Evolutionary conservation across 2,329 filamentous ascomycete genomes (phyloP).

Genomic region (Cercospora brassicicola): DNA sequence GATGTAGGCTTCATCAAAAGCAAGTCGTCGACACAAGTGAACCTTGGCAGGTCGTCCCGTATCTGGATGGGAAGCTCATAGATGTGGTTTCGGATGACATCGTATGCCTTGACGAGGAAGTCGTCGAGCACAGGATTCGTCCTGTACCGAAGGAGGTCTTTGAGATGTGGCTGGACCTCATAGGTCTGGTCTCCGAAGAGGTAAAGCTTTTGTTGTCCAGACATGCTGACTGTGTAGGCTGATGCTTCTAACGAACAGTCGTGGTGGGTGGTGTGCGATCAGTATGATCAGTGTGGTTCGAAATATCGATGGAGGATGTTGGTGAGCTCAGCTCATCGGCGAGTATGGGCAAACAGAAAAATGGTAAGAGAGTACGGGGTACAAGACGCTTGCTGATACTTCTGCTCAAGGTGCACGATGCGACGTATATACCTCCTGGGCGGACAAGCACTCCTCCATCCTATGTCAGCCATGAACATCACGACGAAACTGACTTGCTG

Average conservation of each 20-base stretch:
- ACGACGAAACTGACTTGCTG: neutral
- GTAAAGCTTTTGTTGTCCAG: constrained; percentile 7
- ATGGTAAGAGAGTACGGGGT: neutral
- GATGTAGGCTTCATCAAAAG: neutral
- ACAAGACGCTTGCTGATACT: neutral
- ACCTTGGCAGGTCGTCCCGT: constrained; percentile 6
- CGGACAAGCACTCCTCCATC: neutral
- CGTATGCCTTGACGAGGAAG: constrained; percentile 9
- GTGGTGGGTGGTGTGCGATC: neutral
- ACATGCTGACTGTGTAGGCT: neutral
- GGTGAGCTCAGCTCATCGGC: neutral
- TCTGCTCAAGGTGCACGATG: neutral
- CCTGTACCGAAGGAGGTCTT: constrained; percentile 14
- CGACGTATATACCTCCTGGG: neutral
- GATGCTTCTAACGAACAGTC: neutral
- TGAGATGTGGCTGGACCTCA: constrained; percentile 20
- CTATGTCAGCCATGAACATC: neutral
- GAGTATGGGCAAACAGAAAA: neutral
- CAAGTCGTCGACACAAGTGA: constrained; percentile 8
- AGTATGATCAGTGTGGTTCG: neutral
- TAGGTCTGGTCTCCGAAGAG: constrained; percentile 28
- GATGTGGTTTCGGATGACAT: constrained; percentile 1
- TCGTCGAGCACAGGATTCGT: constrained; percentile 11
- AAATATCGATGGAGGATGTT: neutral
- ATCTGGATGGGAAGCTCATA: neutral